A percentile compares a stretch with the other conserved stretches of the same genome.
phyloP scores from a whole-genome alignment of 495 filamentous ascomycete genomes.

The Neurospora tetraspora region DNA sequence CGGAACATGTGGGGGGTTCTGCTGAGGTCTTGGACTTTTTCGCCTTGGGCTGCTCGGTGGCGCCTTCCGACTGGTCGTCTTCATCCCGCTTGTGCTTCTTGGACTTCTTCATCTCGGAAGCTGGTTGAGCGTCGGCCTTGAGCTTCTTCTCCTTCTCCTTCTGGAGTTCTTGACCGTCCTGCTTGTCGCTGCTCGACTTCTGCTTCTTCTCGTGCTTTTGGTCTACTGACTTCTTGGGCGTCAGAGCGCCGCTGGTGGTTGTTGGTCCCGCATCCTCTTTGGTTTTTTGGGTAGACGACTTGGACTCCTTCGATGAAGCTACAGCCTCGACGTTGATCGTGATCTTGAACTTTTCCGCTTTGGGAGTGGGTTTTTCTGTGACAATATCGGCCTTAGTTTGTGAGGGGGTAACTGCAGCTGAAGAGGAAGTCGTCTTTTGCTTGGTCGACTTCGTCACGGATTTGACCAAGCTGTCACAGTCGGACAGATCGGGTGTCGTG shows the following conservation, averaged over 20 bases:
- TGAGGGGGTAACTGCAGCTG: neutral
- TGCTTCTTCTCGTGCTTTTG: neutral
- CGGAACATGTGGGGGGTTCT: neutral
- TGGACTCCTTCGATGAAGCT: neutral
- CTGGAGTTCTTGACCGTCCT: neutral
- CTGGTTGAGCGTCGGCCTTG: too few species aligned
- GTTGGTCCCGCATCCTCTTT: neutral
- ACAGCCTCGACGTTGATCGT: neutral
- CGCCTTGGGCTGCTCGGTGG: neutral
- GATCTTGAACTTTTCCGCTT: neutral
- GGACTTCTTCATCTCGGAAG: neutral
- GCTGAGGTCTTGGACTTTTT: slow-evolving; percentile 5
- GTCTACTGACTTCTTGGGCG: neutral
- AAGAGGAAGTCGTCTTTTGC: neutral
- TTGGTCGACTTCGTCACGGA: neutral
- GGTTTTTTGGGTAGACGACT: neutral
- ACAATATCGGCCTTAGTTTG: neutral
- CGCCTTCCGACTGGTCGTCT: neutral
- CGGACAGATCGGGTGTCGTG: neutral
- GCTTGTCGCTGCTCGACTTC: neutral
- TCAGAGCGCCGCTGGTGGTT: neutral
- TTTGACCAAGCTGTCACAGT: neutral
- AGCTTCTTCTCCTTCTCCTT: neutral
- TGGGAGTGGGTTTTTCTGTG: neutral
- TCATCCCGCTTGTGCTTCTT: slow-evolving; percentile 5